Base-by-base conservation (phyloP, 73 alveolate species). In the Paramecium bursaria region DNA sequence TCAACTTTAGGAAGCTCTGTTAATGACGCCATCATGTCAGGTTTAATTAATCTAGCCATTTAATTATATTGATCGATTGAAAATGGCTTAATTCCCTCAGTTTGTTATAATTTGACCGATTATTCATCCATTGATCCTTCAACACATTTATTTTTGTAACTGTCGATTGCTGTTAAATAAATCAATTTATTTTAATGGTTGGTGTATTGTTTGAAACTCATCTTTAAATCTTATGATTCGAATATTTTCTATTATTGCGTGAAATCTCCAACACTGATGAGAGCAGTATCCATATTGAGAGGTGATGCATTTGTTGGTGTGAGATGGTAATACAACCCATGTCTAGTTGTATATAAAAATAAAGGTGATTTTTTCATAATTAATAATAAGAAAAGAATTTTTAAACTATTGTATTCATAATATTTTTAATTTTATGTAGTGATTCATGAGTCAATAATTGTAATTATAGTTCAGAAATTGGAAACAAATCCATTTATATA, bases 351-450 rank as follows among this genome's bases (percentile, higher is more conserved):
- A 67, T 67, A 67, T 0, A 67, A 35, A 67, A 67, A 67, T 11
- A 19, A 39, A 19, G 82, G 60, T 67, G 82, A 67, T 35, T 67
- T 67, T 67, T 67, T 67, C 60, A 67, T 67, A 31, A 48, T 9
- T 48, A n/a, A n/a, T n/a, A n/a, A n/a, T n/a, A n/a, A n/a, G n/a
- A n/a, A n/a, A 48, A 48, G 4, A 48, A 48, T 48, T 11, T 9
- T 9, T 48, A 9, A 11, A 48, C 26, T 48, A 48, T 48, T 11
- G 7, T 4, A 19, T 26, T n/a, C 7, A 48, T 55, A 26, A 25
- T 29, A 55, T 26, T 14, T 22, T 21, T 2, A 29, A 55, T 6
- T 55, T 14, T 23, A 13, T 23, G 11, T 2, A 55, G 75, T 55
- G 75, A 55, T 55, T 55, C 75, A 55, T 55, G 75, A 55, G 5